Conservation (phyloP, 768 basidiomycete genomes). For the Boletellus emodensis region DNA sequence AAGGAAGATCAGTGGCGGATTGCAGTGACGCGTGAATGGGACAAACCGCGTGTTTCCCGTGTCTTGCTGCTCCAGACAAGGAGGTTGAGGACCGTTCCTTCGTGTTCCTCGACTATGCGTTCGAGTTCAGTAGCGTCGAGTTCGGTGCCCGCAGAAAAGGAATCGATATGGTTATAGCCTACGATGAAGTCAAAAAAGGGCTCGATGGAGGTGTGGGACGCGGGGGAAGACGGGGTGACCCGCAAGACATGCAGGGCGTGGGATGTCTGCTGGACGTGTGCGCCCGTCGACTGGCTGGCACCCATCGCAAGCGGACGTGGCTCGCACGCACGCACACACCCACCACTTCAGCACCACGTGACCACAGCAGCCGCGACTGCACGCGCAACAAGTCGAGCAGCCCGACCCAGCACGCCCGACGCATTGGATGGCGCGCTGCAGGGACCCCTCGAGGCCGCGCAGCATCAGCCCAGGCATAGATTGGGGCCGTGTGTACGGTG, state of each 20-base stretch:
- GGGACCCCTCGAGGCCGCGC: too few relatives aligned
- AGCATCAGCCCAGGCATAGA: too few relatives aligned
- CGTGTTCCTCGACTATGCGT: conserved; percentile 77
- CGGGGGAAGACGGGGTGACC: conserved; percentile 86
- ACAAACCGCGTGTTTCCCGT: conserved; percentile 62
- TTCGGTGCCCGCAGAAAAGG: conserved; percentile 41
- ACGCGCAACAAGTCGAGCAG: too few relatives aligned
- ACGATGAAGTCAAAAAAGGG: conserved; percentile 98
- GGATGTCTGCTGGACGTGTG: conserved; percentile 26
- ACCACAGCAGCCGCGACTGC: too few relatives aligned
- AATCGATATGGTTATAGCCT: conserved; percentile 73
- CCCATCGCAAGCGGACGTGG: conserved; percentile 46
- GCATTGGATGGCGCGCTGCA: too few relatives aligned
- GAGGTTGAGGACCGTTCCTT: conserved; percentile 64
- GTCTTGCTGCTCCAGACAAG: conserved; percentile 84
- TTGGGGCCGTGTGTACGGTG: too few relatives aligned
- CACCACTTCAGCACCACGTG: background rate
- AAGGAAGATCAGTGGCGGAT: background rate
- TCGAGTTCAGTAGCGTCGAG: conserved; percentile 73
- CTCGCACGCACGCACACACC: background rate
- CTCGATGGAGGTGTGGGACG: conserved; percentile 77
- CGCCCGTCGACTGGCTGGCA: conserved; percentile 64
- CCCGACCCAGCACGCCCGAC: too few relatives aligned
- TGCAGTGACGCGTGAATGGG: background rate
- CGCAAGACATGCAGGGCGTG: conserved; percentile 83